Evolutionary conservation across 495 filamentous ascomycete genomes (phyloP), one percentile per base, ranked within the genome.

Genomic region (Echria macrotheca): DNA sequence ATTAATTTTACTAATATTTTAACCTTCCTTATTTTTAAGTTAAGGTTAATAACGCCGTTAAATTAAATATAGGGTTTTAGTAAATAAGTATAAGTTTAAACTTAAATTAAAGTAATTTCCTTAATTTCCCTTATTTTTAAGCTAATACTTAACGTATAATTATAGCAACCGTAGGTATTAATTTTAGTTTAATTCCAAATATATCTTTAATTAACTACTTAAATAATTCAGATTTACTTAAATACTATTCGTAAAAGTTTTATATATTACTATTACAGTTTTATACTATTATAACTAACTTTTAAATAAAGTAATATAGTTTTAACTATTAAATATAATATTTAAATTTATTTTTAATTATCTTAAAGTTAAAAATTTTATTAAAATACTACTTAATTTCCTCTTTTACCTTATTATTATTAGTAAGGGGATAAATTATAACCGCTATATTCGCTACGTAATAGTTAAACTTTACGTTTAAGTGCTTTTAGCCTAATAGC

Each of bases 1-100:
- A 29, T 4, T n/a, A 33, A 44, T 18, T 28, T 28, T 41, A 49
- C 2, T n/a, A 40, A 19, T 41, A 40, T 21, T 37, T 47, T 19
- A 40, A 40, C 12, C 0, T 10, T 5, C 21, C 12, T 19, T 36
- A n/a, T 37, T 36, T 10, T 47, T 36, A 47, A 8, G 21, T 23
- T 21, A 47, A 22, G 10, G 17, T 23, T 21, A 3, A n/a, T 3
- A 22, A 35, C 23, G 23, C 5, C 24, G 24, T 25, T 14, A 36
- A 24, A 1, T 36, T 47, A 36, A 14, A 15, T 26, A 12, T 47
- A 47, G n/a, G n/a, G n/a, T n/a, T n/a, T n/a, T n/a, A n/a, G n/a
- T n/a, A n/a, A n/a, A n/a, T n/a, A n/a, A n/a, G n/a, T n/a, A n/a
- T n/a, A n/a, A 26, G 25, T 4, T 18, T 40, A 36, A 12, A 4